phyloP scores from a whole-genome alignment of 2,329 filamentous ascomycete genomes.

The Byssochlamys sp. region DNA sequence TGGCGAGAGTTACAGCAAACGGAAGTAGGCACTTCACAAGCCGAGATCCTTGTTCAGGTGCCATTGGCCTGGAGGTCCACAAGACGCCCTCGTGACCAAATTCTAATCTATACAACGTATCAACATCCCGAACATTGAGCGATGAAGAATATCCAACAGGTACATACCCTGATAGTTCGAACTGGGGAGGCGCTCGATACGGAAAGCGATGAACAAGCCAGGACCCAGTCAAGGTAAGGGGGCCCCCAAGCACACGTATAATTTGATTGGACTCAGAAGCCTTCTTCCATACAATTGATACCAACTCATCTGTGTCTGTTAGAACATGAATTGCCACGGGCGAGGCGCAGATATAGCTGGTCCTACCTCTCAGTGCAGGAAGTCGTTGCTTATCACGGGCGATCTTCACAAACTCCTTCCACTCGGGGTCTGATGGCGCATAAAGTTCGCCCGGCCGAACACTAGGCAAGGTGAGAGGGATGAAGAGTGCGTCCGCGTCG shows the following conservation, averaged over 20 bases:
- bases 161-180: constrained; percentile 51
- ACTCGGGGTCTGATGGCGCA: constrained; percentile 48
- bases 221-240: constrained; percentile 41
- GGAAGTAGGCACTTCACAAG: constrained; percentile 22
- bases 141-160: constrained; percentile 1
- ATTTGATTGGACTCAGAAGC: constrained; percentile 39
- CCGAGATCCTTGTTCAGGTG: constrained; percentile 21
- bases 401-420: constrained; percentile 51
- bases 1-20: constrained; percentile 22
- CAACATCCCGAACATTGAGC: neutral
- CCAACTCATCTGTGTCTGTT: constrained; percentile 37
- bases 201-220: constrained; percentile 58
- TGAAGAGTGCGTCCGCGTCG: constrained; percentile 43
- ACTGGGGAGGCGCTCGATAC: constrained; percentile 48
- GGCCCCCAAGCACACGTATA: constrained; percentile 37
- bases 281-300: constrained; percentile 33
- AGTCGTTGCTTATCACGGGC: constrained; percentile 44
- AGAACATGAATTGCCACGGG: constrained; percentile 1
- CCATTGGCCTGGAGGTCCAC: constrained; percentile 19
- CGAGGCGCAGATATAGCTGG: constrained; percentile 8
- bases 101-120: constrained; percentile 16
- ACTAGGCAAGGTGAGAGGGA: constrained; percentile 50
- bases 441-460: constrained; percentile 23
- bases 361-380: constrained; percentile 37
- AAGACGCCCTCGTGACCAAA: constrained; percentile 17